Evolutionary conservation across 176 grass and related monocot genomes (phyloP).

Genomic region (Hordeum marinum): DNA sequence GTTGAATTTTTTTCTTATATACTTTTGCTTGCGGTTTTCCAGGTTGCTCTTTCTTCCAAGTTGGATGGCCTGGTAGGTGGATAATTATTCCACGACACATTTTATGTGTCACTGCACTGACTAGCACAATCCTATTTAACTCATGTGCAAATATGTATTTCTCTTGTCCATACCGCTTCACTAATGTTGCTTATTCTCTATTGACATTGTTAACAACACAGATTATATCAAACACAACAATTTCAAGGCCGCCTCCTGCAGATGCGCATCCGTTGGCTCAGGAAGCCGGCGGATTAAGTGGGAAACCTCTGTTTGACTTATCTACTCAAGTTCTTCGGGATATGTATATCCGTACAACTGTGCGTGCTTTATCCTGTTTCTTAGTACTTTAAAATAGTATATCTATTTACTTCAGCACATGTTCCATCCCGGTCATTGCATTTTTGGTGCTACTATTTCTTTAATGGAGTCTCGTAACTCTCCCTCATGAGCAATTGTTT

Average conservation of each 20-base stretch:
- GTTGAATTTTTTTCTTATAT: conserved; percentile 39
- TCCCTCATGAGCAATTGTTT: not conserved
- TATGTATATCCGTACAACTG: conserved; percentile 87
- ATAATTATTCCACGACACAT: not conserved
- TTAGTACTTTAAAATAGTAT: conserved; percentile 1
- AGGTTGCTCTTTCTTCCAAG: conserved; percentile 86
- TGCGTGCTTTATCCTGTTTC: conserved; percentile 24
- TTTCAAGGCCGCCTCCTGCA: conserved; percentile 73
- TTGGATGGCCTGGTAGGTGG: conserved; percentile 91
- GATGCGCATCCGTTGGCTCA: conserved; percentile 59
- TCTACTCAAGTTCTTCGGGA: conserved; percentile 81
- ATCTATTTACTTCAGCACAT: conserved; percentile 1
- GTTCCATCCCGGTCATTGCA: conserved; percentile 12
- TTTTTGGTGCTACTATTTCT: conserved; percentile 5
- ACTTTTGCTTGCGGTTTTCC: conserved; percentile 29
- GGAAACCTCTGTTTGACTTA: conserved; percentile 86
- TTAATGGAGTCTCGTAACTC: not conserved
- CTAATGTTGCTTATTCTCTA: conserved; percentile 22
- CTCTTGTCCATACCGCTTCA: not conserved
- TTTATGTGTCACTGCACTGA: not conserved
- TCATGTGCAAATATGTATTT: conserved; percentile 14
- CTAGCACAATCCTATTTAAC: not conserved
- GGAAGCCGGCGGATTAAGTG: conserved; percentile 93
- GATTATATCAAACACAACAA: conserved; percentile 97
- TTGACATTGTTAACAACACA: conserved; percentile 19